These are phyloP conservation scores for Neopestalotiopsis rosae DNA, from an alignment of 2,329 filamentous ascomycete species.

Conservation along the genomic window DNA sequence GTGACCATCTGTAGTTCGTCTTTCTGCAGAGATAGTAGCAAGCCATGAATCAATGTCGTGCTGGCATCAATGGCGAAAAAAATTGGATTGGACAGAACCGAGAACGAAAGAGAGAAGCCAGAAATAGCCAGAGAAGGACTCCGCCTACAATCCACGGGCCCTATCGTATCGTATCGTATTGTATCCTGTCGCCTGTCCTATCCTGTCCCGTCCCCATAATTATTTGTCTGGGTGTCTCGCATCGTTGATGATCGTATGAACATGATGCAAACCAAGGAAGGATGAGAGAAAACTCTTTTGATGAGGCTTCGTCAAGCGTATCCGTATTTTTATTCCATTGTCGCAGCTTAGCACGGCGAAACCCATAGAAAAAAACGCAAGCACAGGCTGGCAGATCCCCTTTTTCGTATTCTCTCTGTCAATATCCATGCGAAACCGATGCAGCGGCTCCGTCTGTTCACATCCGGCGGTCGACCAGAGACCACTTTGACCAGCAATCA, in stretches of 20 bases:
- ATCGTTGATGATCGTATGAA: neutral
- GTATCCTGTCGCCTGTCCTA: no score
- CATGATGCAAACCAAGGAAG: neutral
- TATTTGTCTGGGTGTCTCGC: neutral
- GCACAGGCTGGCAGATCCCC: neutral
- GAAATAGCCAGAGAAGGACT: neutral
- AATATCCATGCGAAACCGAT: neutral
- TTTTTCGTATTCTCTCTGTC: neutral
- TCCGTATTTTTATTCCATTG: neutral
- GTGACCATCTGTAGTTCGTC: neutral
- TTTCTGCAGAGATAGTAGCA: neutral
- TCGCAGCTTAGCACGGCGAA: neutral
- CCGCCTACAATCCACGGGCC: neutral
- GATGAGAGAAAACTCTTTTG: neutral
- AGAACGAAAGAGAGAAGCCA: neutral
- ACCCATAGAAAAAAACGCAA: neutral
- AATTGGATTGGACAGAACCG: neutral
- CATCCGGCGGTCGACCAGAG: neutral
- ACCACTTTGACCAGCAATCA: neutral
- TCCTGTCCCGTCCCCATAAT: neutral
- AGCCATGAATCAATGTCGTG: neutral
- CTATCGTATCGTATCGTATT: neutral
- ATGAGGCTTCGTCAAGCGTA: slow-evolving; percentile 1
- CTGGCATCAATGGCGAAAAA: neutral
- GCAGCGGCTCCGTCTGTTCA: neutral